These are phyloP conservation scores for Tuber borchii DNA, from an alignment of 495 filamentous ascomycete genomes.

Conservation along the genomic window DNA sequence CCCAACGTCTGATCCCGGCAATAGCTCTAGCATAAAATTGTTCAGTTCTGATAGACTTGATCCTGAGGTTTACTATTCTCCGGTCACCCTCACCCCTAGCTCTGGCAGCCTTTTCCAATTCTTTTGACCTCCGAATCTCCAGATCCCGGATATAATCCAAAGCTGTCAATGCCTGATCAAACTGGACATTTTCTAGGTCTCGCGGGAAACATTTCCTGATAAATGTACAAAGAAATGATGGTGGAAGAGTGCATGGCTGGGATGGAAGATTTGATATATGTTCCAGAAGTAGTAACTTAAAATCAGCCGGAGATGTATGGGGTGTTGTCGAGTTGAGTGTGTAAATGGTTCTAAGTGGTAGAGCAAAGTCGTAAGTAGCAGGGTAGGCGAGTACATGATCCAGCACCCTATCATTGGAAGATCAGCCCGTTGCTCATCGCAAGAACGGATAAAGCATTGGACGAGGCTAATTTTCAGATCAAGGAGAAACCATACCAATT, in stretches of 20 bases:
- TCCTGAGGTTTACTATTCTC: conserved; percentile 33
- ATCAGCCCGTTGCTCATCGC: conserved; percentile 19
- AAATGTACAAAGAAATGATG: conserved; percentile 61
- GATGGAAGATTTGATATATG: conserved; percentile 58
- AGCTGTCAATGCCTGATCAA: conserved; percentile 63
- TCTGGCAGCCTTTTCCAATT: conserved; percentile 45
- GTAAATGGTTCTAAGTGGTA: conserved; percentile 70
- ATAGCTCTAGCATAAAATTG: conserved; percentile 60
- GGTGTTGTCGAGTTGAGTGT: conserved; percentile 59
- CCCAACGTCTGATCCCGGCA: conserved; percentile 64
- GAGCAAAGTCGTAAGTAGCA: conserved; percentile 54
- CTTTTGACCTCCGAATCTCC: conserved; percentile 58
- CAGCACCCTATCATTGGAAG: conserved; percentile 50
- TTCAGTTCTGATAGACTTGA: conserved; percentile 49
- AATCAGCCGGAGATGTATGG: conserved; percentile 52
- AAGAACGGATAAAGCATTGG: conserved; percentile 1
- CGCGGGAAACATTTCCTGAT: conserved; percentile 57
- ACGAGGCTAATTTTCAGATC: conserved; percentile 1
- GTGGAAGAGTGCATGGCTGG: conserved; percentile 61
- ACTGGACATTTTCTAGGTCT: conserved; percentile 57
- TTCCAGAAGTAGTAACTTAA: conserved; percentile 56
- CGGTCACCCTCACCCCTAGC: conserved; percentile 32
- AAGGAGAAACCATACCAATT: conserved; percentile 27
- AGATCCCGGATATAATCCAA: conserved; percentile 67
- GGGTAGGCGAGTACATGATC: conserved; percentile 65